Percentiles rank a stretch among this genome's conserved stretches.
phyloP scores from a whole-genome alignment of 345 rosid species.

The Erysimum cheiranthoides region DNA sequence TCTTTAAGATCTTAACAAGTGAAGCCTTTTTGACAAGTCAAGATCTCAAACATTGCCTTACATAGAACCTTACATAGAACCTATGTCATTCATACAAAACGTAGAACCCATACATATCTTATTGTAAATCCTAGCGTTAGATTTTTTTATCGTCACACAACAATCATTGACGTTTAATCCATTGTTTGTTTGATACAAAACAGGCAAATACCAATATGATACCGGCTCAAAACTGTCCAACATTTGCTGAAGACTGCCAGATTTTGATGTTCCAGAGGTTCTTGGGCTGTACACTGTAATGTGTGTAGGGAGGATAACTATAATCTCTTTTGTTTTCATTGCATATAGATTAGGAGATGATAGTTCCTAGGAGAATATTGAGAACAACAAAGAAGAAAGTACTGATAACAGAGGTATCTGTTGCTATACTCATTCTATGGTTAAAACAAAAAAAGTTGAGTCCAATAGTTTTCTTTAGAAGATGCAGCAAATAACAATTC shows the following conservation, averaged over 20 bases:
- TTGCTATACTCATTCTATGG: constrained; percentile 24
- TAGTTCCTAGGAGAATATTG: constrained; percentile 6
- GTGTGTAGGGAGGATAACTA: constrained; percentile 11
- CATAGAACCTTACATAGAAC: constrained; percentile 4
- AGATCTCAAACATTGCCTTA: not conserved
- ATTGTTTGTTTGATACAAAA: constrained; percentile 14
- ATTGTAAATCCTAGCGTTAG: constrained; percentile 4
- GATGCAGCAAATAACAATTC: not conserved
- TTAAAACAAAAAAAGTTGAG: not conserved
- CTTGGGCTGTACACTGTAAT: constrained; percentile 23
- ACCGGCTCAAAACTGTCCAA: constrained; percentile 6
- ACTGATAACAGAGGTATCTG: constrained; percentile 22
- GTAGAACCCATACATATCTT: not conserved
- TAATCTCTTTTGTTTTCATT: not conserved
- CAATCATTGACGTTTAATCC: constrained; percentile 17
- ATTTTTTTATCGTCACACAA: constrained; percentile 1
- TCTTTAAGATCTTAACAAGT: not conserved
- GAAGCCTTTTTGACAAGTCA: constrained; percentile 2
- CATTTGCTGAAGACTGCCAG: constrained; percentile 26
- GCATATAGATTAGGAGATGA: constrained; percentile 33
- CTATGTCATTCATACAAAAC: not conserved
- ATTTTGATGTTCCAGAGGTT: constrained; percentile 32
- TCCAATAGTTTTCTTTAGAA: not conserved
- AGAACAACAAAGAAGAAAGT: constrained; percentile 24
- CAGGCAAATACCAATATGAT: constrained; percentile 41